Conservation (phyloP, 169 alveolate species). For the Theileria parva region DNA sequence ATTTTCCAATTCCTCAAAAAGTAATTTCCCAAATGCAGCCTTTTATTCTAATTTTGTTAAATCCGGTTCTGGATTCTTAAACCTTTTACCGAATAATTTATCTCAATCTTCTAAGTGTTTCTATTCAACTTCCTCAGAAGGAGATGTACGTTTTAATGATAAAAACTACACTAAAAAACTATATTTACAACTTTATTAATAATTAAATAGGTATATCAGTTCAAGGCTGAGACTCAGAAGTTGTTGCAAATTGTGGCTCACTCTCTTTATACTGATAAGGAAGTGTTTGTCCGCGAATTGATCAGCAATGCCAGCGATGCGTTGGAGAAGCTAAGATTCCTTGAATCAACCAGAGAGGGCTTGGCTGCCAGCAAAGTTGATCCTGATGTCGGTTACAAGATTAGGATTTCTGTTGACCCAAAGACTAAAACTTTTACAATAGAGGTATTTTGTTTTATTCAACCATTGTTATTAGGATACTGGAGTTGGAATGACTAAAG, state of each 20-base stretch:
- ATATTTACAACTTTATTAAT: not conserved
- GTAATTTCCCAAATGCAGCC: not conserved
- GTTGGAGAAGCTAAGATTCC: slow-evolving; percentile 94
- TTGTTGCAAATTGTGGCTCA: slow-evolving; percentile 95
- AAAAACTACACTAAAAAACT: not conserved
- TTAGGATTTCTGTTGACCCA: slow-evolving; percentile 46
- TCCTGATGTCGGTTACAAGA: slow-evolving; percentile 57
- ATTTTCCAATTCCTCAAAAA: not conserved
- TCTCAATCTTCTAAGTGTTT: not conserved
- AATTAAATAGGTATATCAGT: slow-evolving; percentile 62
- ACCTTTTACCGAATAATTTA: not conserved
- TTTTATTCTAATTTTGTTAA: not conserved
- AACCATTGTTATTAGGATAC: slow-evolving; percentile 84
- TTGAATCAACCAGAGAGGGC: slow-evolving; percentile 60
- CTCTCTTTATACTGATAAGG: slow-evolving; percentile 94
- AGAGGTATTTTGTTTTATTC: slow-evolving; percentile 33
- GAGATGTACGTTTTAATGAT: not conserved
- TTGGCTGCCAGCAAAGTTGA: slow-evolving; percentile 37
- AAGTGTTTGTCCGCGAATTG: slow-evolving; percentile 95
- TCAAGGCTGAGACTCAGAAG: slow-evolving; percentile 95
- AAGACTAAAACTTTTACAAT: slow-evolving; percentile 57
- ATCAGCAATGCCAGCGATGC: slow-evolving; percentile 99
- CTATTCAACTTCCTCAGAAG: slow-evolving; percentile 31
- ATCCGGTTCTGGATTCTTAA: not conserved
- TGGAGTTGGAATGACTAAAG: slow-evolving; percentile 95